phyloP scores from a whole-genome alignment of 2,329 filamentous ascomycete species.

The Pseudonectria foliicola region DNA sequence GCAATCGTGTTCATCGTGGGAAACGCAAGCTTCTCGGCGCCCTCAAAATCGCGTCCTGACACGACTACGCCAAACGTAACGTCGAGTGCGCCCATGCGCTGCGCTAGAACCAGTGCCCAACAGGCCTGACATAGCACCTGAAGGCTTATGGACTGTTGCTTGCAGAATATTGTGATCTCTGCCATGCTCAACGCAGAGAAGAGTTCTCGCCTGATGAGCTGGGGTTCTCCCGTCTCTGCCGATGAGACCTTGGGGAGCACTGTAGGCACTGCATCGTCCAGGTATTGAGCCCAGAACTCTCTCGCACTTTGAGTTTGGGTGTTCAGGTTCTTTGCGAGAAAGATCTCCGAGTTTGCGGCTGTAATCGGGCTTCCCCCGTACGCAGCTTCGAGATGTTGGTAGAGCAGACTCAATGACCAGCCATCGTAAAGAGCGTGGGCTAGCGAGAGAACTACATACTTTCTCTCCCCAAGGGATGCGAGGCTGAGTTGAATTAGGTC shows the following conservation, averaged over 20 bases:
- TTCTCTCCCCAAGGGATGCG: conserved; percentile 23
- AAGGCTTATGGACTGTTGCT: conserved; percentile 57
- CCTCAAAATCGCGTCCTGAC: conserved; percentile 72
- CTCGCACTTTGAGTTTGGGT: conserved; percentile 14
- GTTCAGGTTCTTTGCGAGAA: conserved; percentile 34
- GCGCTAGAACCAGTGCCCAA: conserved; percentile 66
- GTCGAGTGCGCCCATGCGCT: conserved; percentile 57
- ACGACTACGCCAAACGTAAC: conserved; percentile 77
- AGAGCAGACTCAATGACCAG: conserved; percentile 70
- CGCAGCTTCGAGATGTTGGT: conserved; percentile 59
- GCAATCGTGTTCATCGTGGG: conserved; percentile 90
- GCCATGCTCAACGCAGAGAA: conserved; percentile 1
- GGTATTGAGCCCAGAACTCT: conserved; percentile 64
- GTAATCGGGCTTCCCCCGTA: conserved; percentile 43
- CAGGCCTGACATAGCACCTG: conserved; percentile 71
- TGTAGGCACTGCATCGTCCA: conserved; percentile 44
- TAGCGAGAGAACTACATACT: conserved; percentile 59
- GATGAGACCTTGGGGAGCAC: conserved; percentile 16
- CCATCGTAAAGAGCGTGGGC: conserved; percentile 88
- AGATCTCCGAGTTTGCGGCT: conserved; percentile 42
- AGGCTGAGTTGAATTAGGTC: conserved; percentile 45
- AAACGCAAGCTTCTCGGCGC: conserved; percentile 63
- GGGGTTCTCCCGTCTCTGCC: not conserved
- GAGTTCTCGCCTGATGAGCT: conserved; percentile 11
- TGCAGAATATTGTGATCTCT: conserved; percentile 51